A percentile compares a stretch with the other conserved stretches of the same genome.
Evolutionary conservation across 257 asterid species (phyloP).

Genomic region (Fraxinus quadrangulata): DNA sequence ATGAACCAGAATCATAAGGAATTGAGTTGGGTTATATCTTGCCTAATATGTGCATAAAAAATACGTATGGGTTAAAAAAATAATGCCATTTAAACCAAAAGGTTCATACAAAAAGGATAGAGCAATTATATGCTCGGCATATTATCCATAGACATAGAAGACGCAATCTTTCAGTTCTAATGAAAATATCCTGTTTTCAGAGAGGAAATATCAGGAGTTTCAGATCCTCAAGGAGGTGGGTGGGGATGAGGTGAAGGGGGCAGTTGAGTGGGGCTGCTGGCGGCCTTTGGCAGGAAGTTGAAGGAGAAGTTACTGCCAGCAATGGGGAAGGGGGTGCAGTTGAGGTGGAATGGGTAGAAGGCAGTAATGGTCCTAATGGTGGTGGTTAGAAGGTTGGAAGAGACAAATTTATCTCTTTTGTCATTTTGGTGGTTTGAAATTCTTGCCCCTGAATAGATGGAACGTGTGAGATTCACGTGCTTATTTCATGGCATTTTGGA

Average conservation of each 20-base stretch:
- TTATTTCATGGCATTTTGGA: not conserved
- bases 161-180: too few species aligned
- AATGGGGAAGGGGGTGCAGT: not conserved
- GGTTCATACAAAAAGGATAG: not conserved
- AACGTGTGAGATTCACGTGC: not conserved
- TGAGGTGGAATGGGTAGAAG: not conserved
- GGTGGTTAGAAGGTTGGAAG: not conserved
- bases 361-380: not conserved
- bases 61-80: not conserved
- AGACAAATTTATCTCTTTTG: not conserved
- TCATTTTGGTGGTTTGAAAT: not conserved
- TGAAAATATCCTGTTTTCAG: not conserved
- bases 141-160: not conserved
- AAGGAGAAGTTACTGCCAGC: not conserved
- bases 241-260: not conserved
- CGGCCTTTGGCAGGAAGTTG: not conserved
- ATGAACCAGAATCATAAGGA: not conserved
- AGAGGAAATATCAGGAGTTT: not conserved
- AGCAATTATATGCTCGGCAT: not conserved
- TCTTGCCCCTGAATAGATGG: not conserved
- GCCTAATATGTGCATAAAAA: not conserved
- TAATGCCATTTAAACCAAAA: not conserved
- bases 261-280: not conserved
- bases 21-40: not conserved
- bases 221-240: not conserved